Base-by-base conservation (phyloP, 371 early-diverging fungal genomes). In the Mucor sp. region DNA sequence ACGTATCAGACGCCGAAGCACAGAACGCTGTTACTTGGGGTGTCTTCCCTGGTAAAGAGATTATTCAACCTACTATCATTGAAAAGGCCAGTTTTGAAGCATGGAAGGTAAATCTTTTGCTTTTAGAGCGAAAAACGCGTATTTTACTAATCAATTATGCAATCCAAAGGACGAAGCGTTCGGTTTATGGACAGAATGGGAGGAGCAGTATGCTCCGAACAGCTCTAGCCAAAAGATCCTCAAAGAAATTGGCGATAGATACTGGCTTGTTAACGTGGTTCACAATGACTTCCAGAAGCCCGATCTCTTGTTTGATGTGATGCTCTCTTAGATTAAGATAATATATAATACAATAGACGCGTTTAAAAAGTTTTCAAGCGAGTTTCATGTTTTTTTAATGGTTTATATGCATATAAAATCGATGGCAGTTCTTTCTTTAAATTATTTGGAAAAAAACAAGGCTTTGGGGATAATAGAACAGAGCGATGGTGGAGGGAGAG, bases 11-110 rank as follows among this genome's bases (percentile, higher is more conserved):
- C 23, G 67, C 60, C 14, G 83, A 77, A n/a, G 79, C 53, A 48
- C 79, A 75, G 60, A 95, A 94, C 66, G 95, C 95, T 2, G 91
- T 98, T 17, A 96, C 97, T 1, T 98, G 98, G 98, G 98, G 97
- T 48, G 97, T 97, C 25, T 98, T 98, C 76, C 96, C 97, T 5
- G 96, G 95, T 35, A 91, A 94, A 68, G 95, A 96, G 70, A 93
- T 98, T 61, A 88, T 96, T 58, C 97, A 98, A 74, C 94, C 97
- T 1, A 96, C 98, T 9, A 87, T 96, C 17, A 95, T 97, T 58
- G 97, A 97, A 66, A 82, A 87, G 63, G 89, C 86, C 44, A 91
- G 90, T 68, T 97, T 98, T 79, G 81, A 92, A 74, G 92, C 96
- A 3, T 98, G 97, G 97, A 91, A 91, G 88, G 89, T 89, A 80